Evolutionary conservation across 805 yeast species (phyloP), one percentile per base, ranked within the genome.

Genomic region (Yarrowia deformans): DNA sequence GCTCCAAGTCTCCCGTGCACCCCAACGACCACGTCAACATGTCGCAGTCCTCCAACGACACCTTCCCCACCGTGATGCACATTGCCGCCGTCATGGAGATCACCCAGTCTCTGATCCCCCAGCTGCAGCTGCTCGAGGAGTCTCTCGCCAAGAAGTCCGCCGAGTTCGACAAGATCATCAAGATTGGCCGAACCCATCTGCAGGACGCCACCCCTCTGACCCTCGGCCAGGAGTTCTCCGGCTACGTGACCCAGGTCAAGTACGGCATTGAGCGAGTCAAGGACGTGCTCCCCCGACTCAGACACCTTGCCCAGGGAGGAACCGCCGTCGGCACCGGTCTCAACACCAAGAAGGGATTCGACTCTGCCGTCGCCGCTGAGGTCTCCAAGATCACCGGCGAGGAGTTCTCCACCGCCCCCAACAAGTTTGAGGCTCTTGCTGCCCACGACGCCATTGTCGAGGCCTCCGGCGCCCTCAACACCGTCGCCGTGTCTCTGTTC

Each of bases 61-160:
- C 98, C 69, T 95, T 95, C 90, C 99, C 99, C 74, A 93, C 99
- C 45, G 99, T 94, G 69, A 95, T 95, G 99, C 99, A 95, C 84
- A 94, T 95, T 81, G 98, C 99, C 69, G 97, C 98, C 19, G 97
- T 93, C 72, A 86, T 90, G 52, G 97, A 94, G 83, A 90, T 94
- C 81, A 82, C 89, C 68, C 76, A 85, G 77, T 83, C 84, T 50
- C 85, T 95, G 79, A 74, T 94, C 67, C 99, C 99, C 18, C 91
- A 92, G 77, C 84, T 95, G 77, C 83, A 85, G 70, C 83, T 82
- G 54, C 87, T 95, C 77, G 90, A 90, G 80, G 90, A 89, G 76
- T 84, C 97, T n/a, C 82, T 95, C 73, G 84, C 85, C 63, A 84
- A 79, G 71, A 95, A 95, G 83, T 78, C 93, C 45, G 87, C 90